Base-by-base conservation (phyloP, 768 basidiomycete species). In the Mycena galopus region DNA sequence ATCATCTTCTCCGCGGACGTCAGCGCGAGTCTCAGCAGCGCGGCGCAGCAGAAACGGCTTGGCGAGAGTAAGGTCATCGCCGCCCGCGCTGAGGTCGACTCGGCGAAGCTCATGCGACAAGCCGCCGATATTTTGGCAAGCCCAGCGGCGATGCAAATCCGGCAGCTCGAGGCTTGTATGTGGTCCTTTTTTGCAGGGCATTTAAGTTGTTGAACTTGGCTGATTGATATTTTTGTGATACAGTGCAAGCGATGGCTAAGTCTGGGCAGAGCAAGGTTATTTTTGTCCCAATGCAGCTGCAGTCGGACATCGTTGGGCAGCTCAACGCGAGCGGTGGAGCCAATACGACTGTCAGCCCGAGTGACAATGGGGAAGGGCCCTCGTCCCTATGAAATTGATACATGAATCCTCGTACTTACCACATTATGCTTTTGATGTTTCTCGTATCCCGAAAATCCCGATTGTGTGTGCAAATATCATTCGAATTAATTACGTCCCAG, bases 21-120 rank as follows among this genome's bases (percentile, higher is more conserved):
- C 21, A 92, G 96, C 63, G 92, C 95, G 11, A 95, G 95, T 21
- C 88, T 99, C 59, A 97, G 96, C 16, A 94, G 93, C 74, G 97
- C 97, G 42, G 97, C 97, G 23, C 97, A 98, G 79, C 96, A 97
- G 84, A 98, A 98, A 89, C 90, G 97, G 72, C 92, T 98, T 70
- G 97, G 96, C 83, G 97, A 99, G 85, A 92, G 92, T 78, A 98
- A 98, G 84, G 95, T 97, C 80, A 97, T 98, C 77, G 95, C 96
- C 64, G 96, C 96, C 1, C 91, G 96, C 69, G 97, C 97, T 17
- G 97, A 98, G 84, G 97, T 98, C 75, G 97, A 98, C 81, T 87
- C 96, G 39, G 96, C 96, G 30, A 90, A 95, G 77, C 90, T 98
- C 80, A 98, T 98, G 97, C 90, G 97, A 71, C 96, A 97, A 81